These are phyloP conservation scores for Aspergillus thermomutatus DNA, from an alignment of 2,329 filamentous ascomycete species.

Conservation along the genomic window DNA sequence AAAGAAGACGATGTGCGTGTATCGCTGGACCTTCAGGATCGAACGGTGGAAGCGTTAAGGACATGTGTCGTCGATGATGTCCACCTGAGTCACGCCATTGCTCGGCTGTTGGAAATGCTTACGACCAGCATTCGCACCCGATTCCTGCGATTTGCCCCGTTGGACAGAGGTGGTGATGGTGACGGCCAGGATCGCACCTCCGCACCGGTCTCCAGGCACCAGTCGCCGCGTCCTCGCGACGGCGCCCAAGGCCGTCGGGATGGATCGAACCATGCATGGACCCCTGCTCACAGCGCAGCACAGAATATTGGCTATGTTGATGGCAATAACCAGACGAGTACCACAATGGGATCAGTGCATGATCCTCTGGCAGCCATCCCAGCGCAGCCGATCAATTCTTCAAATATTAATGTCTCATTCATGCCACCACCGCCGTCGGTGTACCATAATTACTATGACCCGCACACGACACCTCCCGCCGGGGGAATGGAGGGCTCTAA, in stretches of 20 bases:
- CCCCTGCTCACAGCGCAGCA: slow-evolving; percentile 17
- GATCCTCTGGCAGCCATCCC: slow-evolving; percentile 44
- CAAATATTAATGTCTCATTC: slow-evolving; percentile 44
- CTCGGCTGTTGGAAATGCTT: slow-evolving; percentile 58
- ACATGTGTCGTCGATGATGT: slow-evolving; percentile 64
- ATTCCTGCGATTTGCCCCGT: slow-evolving; percentile 56
- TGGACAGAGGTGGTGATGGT: slow-evolving; percentile 44
- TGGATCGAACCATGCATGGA: slow-evolving; percentile 24
- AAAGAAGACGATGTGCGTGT: slow-evolving; percentile 60
- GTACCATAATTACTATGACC: slow-evolving; percentile 45
- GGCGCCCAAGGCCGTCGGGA: slow-evolving; percentile 23
- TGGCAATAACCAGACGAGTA: slow-evolving; percentile 19
- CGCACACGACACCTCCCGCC: slow-evolving; percentile 30
- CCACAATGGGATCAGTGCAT: slow-evolving; percentile 27
- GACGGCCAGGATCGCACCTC: slow-evolving; percentile 37
- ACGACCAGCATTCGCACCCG: slow-evolving; percentile 57
- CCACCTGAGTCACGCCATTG: slow-evolving; percentile 61
- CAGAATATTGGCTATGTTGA: slow-evolving; percentile 26
- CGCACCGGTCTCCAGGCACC: slow-evolving; percentile 30
- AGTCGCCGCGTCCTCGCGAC: slow-evolving; percentile 37
- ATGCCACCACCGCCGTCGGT: slow-evolving; percentile 46
- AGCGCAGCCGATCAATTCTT: slow-evolving; percentile 43
- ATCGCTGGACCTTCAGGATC: slow-evolving; percentile 56
- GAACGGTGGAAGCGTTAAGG: slow-evolving; percentile 56
- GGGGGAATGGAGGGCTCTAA: slow-evolving; percentile 29